A percentile compares a stretch with the other conserved stretches of the same genome.
Conservation (phyloP, 2,329 filamentous ascomycete genomes). For the Fusarium floridanum region DNA sequence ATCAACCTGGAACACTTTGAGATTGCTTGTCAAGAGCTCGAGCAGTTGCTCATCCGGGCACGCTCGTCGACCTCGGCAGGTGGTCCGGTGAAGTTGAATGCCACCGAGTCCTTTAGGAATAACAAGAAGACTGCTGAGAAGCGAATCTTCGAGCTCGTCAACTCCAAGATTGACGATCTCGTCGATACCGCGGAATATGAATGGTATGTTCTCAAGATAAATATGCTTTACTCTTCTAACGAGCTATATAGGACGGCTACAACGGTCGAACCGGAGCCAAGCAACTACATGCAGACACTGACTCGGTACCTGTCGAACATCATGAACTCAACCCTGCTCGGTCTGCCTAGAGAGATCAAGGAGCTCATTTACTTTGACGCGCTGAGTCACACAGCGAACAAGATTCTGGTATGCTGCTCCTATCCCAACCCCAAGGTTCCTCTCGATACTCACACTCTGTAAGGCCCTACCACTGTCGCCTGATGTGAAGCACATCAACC, state of each 20-base stretch:
- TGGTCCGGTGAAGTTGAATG: slow-evolving; percentile 81
- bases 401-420: slow-evolving; percentile 74
- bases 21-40: slow-evolving; percentile 89
- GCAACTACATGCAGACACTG: slow-evolving; percentile 94
- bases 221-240: slow-evolving; percentile 32
- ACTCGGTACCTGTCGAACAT: slow-evolving; percentile 95
- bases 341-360: slow-evolving; percentile 95
- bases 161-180: slow-evolving; percentile 97
- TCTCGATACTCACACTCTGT: slow-evolving; percentile 31
- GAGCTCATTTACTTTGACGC: slow-evolving; percentile 98
- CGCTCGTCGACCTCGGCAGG: slow-evolving; percentile 85
- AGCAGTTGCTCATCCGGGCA: slow-evolving; percentile 86
- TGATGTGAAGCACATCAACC: slow-evolving; percentile 87
- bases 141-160: slow-evolving; percentile 97
- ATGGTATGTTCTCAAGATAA: slow-evolving; percentile 67
- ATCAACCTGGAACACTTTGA: slow-evolving; percentile 99
- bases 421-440: not conserved
- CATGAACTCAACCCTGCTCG: slow-evolving; percentile 93
- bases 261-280: slow-evolving; percentile 77
- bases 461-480: slow-evolving; percentile 81
- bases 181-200: slow-evolving; percentile 98
- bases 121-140: slow-evolving; percentile 98
- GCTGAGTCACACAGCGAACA: slow-evolving; percentile 87
- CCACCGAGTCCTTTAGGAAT: slow-evolving; percentile 86
- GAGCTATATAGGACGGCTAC: slow-evolving; percentile 60